A percentile compares a stretch with the other conserved stretches of the same genome.
Conservation (phyloP, 352 stramenopile genomes). For the Achlya hypogyna region DNA sequence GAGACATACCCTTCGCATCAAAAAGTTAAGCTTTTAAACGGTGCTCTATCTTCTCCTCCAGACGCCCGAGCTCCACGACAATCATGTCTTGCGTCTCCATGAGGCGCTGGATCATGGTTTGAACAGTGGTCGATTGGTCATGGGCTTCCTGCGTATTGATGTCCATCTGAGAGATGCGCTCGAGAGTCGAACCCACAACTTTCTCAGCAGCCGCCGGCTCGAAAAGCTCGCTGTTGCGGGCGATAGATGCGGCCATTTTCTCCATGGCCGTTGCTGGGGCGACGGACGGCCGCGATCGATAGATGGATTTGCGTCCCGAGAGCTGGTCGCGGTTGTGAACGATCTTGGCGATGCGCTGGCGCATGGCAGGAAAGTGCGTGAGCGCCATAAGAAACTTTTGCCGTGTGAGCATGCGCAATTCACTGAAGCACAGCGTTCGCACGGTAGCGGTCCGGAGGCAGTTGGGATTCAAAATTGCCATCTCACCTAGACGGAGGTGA, state of each 20-base stretch:
- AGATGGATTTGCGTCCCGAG: neutral
- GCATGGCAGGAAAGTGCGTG: conserved; percentile 64
- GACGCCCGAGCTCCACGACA: neutral
- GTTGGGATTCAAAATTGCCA: conserved; percentile 73
- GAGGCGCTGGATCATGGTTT: conserved; percentile 1
- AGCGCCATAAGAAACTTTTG: conserved; percentile 73
- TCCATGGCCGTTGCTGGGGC: conserved; percentile 32
- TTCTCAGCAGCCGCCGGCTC: neutral
- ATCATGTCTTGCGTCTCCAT: conserved; percentile 14
- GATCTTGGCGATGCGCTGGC: conserved; percentile 65
- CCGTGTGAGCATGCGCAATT: conserved; percentile 67
- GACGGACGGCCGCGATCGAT: neutral
- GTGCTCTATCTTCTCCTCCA: neutral
- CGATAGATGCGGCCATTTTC: conserved; percentile 38
- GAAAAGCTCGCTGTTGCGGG: conserved; percentile 3
- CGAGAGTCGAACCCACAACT: conserved; percentile 5
- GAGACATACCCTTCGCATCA: too few species aligned
- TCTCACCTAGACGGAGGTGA: conserved; percentile 27
- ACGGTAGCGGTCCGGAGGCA: conserved; percentile 60
- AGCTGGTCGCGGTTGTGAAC: conserved; percentile 39
- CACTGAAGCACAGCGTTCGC: conserved; percentile 68
- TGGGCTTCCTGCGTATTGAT: neutral
- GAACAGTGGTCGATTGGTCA: neutral
- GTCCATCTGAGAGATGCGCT: conserved; percentile 20
- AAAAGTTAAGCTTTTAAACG: neutral